Evolutionary conservation across 2,329 filamentous ascomycete species (phyloP), one percentile per base, ranked within the genome.

Genomic region (Lasiodiplodia citricola): DNA sequence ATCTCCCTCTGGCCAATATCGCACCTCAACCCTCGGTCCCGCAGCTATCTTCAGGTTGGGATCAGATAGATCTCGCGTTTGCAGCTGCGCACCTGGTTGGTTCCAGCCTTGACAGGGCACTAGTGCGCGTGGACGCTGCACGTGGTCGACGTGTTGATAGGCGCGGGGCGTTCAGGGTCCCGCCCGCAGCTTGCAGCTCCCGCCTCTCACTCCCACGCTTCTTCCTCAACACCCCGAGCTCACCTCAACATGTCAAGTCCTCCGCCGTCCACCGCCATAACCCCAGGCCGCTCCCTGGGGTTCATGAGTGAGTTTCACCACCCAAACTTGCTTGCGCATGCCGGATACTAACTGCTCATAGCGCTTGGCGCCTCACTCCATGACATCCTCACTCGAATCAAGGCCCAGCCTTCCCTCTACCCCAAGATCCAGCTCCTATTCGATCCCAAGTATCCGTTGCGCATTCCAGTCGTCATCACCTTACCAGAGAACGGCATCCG

Each of bases 291-390:
- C 55, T 74, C 76, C 23, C 71, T 83, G 37, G 80, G 80, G 66
- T 80, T 80, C 72, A 79, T 83, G 72, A 77, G 80, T 82, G 73
- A 54, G 73, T 72, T 25, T 50, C 54, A 14, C 25, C 56, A 10
- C 44, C 18, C 44, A 25, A 16, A 1, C 41, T 38, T 44, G 6
- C 41, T 67, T 31, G 51, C 6, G 6, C 44, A 18, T 16, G 51
- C 23, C 21, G 4, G 38, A 25, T 38, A 25, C 55, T 69, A 35
- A 69, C 68, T 35, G 16, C 25, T 44, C 21, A 13, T 77, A 97
- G 94, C 91, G 62, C 89, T 99, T 69, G 96, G 96, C 68, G 92
- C 93, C 71, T 97, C 94, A 2, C 87, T 99, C 44, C 94, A 98
- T 81, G 93, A 97, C 77, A 87, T 96, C 75, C 83, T 98, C 70